phyloP scores from a whole-genome alignment of 257 asterid species.

The Przewalskia tangutica region DNA sequence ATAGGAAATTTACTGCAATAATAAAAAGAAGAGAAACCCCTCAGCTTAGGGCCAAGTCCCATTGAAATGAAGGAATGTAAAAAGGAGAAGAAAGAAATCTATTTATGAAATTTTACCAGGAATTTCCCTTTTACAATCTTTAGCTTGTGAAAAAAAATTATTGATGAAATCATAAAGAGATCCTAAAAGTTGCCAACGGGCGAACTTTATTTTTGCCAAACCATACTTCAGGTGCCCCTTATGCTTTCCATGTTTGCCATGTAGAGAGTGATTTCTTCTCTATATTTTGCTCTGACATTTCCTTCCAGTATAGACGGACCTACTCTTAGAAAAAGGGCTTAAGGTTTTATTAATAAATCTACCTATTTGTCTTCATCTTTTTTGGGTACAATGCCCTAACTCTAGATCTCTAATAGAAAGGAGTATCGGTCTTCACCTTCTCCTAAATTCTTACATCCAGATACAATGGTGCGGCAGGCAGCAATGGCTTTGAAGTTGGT shows the following conservation, averaged over 20 bases:
- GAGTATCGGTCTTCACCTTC: not conserved
- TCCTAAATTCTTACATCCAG: slow-evolving; percentile 27
- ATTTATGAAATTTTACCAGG: not conserved
- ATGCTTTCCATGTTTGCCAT: not conserved
- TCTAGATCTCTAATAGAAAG: not conserved
- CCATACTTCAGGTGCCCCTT: not conserved
- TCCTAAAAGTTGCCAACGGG: not conserved
- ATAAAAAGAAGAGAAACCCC: not conserved
- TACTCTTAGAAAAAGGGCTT: not conserved
- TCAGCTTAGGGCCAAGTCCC: not conserved
- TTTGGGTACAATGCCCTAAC: not conserved
- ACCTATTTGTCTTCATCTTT: not conserved
- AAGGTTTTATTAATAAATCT: not conserved
- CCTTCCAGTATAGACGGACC: not conserved
- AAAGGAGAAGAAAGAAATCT: not conserved
- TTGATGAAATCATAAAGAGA: not conserved
- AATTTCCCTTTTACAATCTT: not conserved
- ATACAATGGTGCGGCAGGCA: slow-evolving; percentile 73
- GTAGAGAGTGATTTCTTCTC: not conserved
- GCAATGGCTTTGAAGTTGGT: slow-evolving; percentile 74
- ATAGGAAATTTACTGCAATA: not conserved
- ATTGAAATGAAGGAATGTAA: not conserved
- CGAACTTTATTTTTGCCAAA: not conserved
- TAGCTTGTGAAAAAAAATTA: not conserved
- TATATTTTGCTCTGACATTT: not conserved